Base-by-base conservation (phyloP, 2,329 filamentous ascomycete genomes). In the Cryphonectria nitschkei region DNA sequence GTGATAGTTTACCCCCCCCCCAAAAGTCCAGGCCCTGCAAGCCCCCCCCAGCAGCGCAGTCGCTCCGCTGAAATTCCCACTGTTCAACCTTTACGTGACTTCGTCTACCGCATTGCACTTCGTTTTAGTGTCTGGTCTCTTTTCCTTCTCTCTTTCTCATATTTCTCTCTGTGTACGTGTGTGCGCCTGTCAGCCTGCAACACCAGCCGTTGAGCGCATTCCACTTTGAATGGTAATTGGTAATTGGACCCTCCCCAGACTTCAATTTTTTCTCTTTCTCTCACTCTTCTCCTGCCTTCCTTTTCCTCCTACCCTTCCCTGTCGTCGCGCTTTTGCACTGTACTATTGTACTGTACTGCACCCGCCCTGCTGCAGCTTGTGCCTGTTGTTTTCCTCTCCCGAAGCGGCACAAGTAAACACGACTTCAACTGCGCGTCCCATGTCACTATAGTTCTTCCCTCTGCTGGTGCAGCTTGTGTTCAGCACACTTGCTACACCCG, bases 51-150 rank as follows among this genome's bases (percentile, higher is more conserved):
- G 29, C 62, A 50, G 39, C 32, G 62, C 16, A 32, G 19, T 37
- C 29, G 62, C 62, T 50, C 46, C 39, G 39, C 41, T n/a, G 62
- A 64, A 32, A 26, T 65, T 52, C 62, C 46, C 46, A 54, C 65
- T 34, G 32, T 32, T 56, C 65, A 39, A 16, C 29, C 29, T 22
- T 62, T 32, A 43, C 6, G 32, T 61, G 41, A 43, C 32, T 32
- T 58, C 29, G 26, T 29, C 54, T 29, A 32, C 54, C 16, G 14
- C 54, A 32, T 34, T 29, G 54, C 54, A 58, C 54, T 34, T 58
- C 54, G 14, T 16, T 29, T 32, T 32, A 19, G 54, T 32, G 34
- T 58, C 29, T 58, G 54, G 54, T 58, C 54, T 58, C 54, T 50
- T 50, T 50, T 50, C 37, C 11, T 11, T 50, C 16, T 50, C 22